These are phyloP conservation scores for Boletellus ananas DNA, from an alignment of 768 basidiomycete species.

Conservation along the genomic window DNA sequence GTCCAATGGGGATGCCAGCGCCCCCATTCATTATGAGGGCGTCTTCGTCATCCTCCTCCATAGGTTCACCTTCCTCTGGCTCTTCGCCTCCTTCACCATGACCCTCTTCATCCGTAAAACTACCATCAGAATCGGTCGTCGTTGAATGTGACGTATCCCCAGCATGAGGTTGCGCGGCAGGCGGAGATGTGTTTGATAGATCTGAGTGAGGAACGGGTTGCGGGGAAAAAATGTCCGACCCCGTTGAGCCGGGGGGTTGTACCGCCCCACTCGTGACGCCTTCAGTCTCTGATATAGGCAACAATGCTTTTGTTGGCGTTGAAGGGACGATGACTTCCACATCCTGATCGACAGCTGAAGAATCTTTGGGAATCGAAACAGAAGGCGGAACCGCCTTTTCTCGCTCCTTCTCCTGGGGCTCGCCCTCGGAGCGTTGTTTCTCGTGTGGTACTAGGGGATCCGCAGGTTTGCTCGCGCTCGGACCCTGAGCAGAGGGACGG, in stretches of 20 bases:
- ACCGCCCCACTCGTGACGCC: conserved; percentile 91
- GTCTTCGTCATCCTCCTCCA: conserved; percentile 85
- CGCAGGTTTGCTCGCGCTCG: conserved; percentile 19
- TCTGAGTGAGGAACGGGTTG: conserved; percentile 24
- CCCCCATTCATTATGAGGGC: conserved; percentile 86
- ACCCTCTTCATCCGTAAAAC: conserved; percentile 59
- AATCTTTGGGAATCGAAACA: conserved; percentile 20
- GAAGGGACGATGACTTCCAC: conserved; percentile 43
- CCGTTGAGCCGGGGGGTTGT: conserved; percentile 84
- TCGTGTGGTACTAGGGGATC: conserved; percentile 24
- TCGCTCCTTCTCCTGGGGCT: conserved; percentile 32
- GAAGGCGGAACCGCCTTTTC: conserved; percentile 32
- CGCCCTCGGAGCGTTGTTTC: conserved; percentile 26
- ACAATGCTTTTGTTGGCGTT: conserved; percentile 41
- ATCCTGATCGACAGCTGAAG: conserved; percentile 26
- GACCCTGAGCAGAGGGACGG: conserved; percentile 15
- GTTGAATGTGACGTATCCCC: conserved; percentile 32
- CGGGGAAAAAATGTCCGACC: conserved; percentile 33
- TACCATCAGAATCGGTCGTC: conserved; percentile 33
- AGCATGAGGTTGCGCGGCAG: conserved; percentile 26
- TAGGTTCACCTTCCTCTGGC: conserved; percentile 53
- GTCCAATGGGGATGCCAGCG: conserved; percentile 90
- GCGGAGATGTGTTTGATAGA: conserved; percentile 17
- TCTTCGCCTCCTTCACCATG: conserved; percentile 71
- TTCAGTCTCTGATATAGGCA: conserved; percentile 73